Evolutionary conservation across 768 basidiomycete genomes (phyloP).

Genomic region (Leccinum arenicola): DNA sequence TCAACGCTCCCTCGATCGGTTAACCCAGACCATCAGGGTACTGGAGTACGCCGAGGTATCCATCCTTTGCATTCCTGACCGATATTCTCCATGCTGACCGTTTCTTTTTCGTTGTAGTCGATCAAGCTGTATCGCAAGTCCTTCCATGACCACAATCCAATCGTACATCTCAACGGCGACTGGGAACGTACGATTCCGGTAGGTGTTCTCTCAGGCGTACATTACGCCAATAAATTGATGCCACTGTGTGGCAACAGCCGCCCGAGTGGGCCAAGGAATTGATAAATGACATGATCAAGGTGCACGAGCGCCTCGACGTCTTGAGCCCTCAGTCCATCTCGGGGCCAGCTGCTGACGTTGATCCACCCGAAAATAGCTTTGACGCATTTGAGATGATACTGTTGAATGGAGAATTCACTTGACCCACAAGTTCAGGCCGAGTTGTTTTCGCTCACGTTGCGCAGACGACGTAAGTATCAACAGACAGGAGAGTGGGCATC

Average conservation of each 20-base stretch:
- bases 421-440: too few relatives aligned
- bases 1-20: too few relatives aligned
- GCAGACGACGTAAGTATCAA: too few relatives aligned
- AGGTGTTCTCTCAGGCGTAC: neutral
- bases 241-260: constrained; percentile 45
- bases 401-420: too few relatives aligned
- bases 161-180: constrained; percentile 47
- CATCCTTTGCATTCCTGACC: neutral
- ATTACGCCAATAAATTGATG: constrained; percentile 3
- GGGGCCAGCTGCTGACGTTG: constrained; percentile 21
- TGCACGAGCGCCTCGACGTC: constrained; percentile 73
- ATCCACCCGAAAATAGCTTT: too few relatives aligned
- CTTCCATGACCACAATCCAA: constrained; percentile 69
- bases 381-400: too few relatives aligned
- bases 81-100: neutral
- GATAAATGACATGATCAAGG: constrained; percentile 66
- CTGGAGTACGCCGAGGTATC: constrained; percentile 72
- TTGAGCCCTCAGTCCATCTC: constrained; percentile 40
- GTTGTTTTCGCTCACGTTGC: too few relatives aligned
- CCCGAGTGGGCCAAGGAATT: constrained; percentile 77
- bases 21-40: too few relatives aligned
- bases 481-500: too few relatives aligned
- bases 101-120: constrained; percentile 41
- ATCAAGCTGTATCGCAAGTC: constrained; percentile 63
- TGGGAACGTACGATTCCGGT: constrained; percentile 36